Evolutionary conservation across 1,139 yeast genomes (phyloP).

Genomic region (Debaryomycetaceae sp.): DNA sequence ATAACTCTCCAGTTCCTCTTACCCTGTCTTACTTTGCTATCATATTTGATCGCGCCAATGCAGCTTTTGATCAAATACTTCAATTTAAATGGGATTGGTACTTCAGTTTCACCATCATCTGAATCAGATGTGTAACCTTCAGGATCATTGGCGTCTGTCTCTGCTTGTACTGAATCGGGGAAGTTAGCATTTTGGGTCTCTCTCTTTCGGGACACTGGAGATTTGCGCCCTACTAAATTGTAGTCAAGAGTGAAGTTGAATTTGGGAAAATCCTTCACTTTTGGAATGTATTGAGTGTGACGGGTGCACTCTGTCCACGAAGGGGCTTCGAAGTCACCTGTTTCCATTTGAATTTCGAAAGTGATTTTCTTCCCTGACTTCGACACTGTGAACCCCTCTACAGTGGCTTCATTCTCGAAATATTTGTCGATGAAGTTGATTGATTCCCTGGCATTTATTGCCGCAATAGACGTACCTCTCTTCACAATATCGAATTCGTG

Average conservation of each 20-base stretch:
- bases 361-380: conserved; percentile 3
- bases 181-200: not conserved
- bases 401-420: conserved; percentile 17
- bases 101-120: conserved; percentile 19
- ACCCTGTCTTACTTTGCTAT: conserved; percentile 12
- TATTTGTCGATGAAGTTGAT: conserved; percentile 49
- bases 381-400: conserved; percentile 3
- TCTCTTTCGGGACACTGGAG: not conserved
- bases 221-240: not conserved
- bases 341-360: conserved; percentile 7
- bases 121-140: conserved; percentile 22
- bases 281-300: conserved; percentile 45
- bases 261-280: conserved; percentile 44
- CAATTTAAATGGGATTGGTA: conserved; percentile 45
- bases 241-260: conserved; percentile 22
- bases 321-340: conserved; percentile 29
- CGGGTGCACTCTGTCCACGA: conserved; percentile 47
- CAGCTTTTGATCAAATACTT: conserved; percentile 50
- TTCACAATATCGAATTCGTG: conserved; percentile 55
- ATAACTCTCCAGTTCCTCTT: conserved; percentile 47
- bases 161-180: conserved; percentile 15
- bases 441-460: conserved; percentile 57
- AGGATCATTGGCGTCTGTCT: conserved; percentile 32
- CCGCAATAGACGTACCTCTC: conserved; percentile 51
- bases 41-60: conserved; percentile 42